A percentile compares a stretch with the other conserved stretches of the same genome.
These are phyloP conservation scores for Firmiana major DNA, from an alignment of 345 rosid species.

Conservation along the genomic window DNA sequence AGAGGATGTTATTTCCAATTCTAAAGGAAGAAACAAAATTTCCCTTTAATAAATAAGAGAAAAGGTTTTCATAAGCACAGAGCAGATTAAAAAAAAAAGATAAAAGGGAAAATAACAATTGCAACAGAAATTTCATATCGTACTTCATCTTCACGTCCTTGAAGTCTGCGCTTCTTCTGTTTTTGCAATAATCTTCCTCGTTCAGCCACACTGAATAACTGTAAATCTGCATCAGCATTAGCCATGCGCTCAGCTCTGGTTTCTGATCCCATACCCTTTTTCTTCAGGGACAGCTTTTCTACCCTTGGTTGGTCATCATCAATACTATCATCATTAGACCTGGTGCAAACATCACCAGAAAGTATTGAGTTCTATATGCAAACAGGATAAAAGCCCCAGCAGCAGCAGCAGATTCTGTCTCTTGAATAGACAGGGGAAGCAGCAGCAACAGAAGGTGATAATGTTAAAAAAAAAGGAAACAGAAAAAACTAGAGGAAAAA, in stretches of 20 bases:
- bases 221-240: conserved; percentile 74
- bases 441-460: background rate
- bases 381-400: background rate
- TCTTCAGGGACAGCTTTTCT: conserved; percentile 81
- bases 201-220: conserved; percentile 68
- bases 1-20: background rate
- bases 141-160: conserved; percentile 94
- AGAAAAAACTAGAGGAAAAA: background rate
- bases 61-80: background rate
- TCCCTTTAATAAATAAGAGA: background rate
- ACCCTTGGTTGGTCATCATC: conserved; percentile 69
- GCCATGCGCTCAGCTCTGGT: conserved; percentile 76
- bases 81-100: background rate
- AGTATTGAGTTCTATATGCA: conserved; percentile 8
- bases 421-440: background rate
- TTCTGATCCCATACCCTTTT: conserved; percentile 90
- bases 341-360: conserved; percentile 19
- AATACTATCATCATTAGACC: conserved; percentile 42
- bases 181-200: conserved; percentile 75
- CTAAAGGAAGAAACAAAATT: background rate
- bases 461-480: background rate
- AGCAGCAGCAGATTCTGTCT: background rate
- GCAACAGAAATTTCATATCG: conserved; percentile 26
- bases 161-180: conserved; percentile 84
- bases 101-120: conserved; percentile 1